Base-by-base conservation (phyloP, 169 alveolate species). In the Eimeria falciformis region DNA sequence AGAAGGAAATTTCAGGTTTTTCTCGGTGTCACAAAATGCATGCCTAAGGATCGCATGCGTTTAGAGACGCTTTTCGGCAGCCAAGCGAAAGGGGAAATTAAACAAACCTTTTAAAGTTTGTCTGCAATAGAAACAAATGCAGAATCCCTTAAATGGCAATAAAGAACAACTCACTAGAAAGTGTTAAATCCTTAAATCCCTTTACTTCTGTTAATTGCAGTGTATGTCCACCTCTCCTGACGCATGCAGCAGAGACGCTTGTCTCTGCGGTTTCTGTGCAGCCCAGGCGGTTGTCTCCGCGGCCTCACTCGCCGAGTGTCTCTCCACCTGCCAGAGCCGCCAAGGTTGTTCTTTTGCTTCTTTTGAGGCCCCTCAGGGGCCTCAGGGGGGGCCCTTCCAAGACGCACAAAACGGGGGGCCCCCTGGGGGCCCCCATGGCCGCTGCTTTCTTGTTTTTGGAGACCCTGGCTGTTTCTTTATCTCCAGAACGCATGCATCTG, bases 401-500 rank as follows among this genome's bases (percentile, higher is more conserved):
- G 58, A 7, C 58, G 21, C 58, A 7, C 21, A 50, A 14, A 14
- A 14, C 58, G 21, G 58, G 27, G 27, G 27, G 18, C 9, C 71
- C 71, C 71, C 18, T 9, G 71, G 33, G 71, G 71, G 71, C 58
- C 58, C 58, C 58, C 58, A 14, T 14, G 71, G 71, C 71, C 71
- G 29, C 71, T 68, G 79, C 47, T 23, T 68, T 25, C 79, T 68
- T n/a, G 29, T 68, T 3, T 68, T 5, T 11, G 79, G 79, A 29
- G 79, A 68, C 50, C 79, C 79, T 6, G 79, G 79, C 79, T 68
- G 79, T 25, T 68, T 68, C 47, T 68, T 68, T 25, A 40, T 68
- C 18, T 68, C 79, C 9, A n/a, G 47, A 25, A 68, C 27, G 29
- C 79, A 68, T 21, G 23, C 5, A 5, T 68, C 47, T 4, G 50